phyloP scores from a whole-genome alignment of 2,329 filamentous ascomycete genomes.

The Alternaria arborescens region DNA sequence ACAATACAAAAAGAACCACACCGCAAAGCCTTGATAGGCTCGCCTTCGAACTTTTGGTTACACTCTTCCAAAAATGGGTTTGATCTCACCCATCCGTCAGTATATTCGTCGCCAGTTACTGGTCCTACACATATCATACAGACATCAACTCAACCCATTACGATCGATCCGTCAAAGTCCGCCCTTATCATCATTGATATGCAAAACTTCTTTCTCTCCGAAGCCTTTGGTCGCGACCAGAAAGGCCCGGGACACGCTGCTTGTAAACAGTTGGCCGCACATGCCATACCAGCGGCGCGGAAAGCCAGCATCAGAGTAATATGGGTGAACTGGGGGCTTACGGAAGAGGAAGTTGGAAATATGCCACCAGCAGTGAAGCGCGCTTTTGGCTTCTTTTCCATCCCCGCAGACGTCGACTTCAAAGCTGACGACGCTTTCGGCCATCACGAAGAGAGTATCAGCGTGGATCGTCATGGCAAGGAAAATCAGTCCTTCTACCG shows the following conservation, averaged over 20 bases:
- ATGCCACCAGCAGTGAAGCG: constrained; percentile 53
- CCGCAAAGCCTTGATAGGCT: constrained; percentile 54
- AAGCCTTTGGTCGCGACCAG: constrained; percentile 30
- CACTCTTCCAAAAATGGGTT: constrained; percentile 55
- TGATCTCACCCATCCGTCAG: constrained; percentile 56
- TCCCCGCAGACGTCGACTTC: constrained; percentile 27
- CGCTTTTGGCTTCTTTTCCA: constrained; percentile 47
- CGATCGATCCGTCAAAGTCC: constrained; percentile 48
- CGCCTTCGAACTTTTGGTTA: constrained; percentile 55
- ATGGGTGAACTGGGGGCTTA: constrained; percentile 56
- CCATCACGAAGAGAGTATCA: constrained; percentile 24
- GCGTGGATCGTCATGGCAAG: constrained; percentile 46
- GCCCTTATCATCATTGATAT: constrained; percentile 55
- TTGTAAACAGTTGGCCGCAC: constrained; percentile 41
- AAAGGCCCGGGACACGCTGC: constrained; percentile 34
- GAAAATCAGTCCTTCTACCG: constrained; percentile 28
- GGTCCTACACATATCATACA: constrained; percentile 26
- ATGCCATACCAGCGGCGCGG: constrained; percentile 52
- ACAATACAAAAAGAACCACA: constrained; percentile 3
- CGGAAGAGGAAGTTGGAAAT: constrained; percentile 44
- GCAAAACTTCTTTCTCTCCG: constrained; percentile 55
- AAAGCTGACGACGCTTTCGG: constrained; percentile 8
- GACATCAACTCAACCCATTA: constrained; percentile 40
- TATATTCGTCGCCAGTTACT: constrained; percentile 34
- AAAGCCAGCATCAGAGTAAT: constrained; percentile 51